Evolutionary conservation across 2,329 filamentous ascomycete species (phyloP), one percentile per base, ranked within the genome.

Genomic region (Pseudogymnoascus sp.): DNA sequence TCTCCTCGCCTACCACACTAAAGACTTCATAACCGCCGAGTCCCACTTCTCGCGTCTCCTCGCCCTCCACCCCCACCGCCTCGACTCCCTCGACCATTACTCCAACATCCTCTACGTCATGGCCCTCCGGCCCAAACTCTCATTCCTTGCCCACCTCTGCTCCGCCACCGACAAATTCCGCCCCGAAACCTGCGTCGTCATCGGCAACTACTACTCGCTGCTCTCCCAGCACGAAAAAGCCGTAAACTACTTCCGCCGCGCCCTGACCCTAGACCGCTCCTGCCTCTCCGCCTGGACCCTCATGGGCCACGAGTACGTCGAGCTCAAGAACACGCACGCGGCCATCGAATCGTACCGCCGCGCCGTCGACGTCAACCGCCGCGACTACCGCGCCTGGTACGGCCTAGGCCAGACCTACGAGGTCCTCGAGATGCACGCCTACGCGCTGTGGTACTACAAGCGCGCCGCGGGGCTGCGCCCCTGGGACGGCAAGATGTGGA

Each of bases 401-500:
- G 94, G 94, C 35, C 81, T 99, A 0, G 94, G 94, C 0, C 93
- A 97, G 73, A 95, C 94, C 1, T 99, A 99, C 71, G 94, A 99
- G 74, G 90, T 99, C 68, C 83, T 99, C 7, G 94, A 99, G 75
- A 97, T 97, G 91, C 91, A 96, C 72, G 92, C 92, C 45, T 99
- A 99, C 73, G 92, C 93, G 0, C 78, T 99, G 0, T 97, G 94
- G 83, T 99, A 99, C 76, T 97, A 96, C 78, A 95, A 97, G 72
- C 91, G 94, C 62, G 94, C 94, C 0, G 93, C 93, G 0, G 91
- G 92, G 0, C 80, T 99, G 1, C 86, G 92, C n/a, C 92, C 93
- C 0, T 97, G 93, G 81, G 94, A 99, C 69, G 91, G 92, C 0
- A 97, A 97, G 75, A 96, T 99, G 90, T 99, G 94, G 94, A 89